Percentiles rank a stretch among this genome's conserved stretches.
Evolutionary conservation across 2,329 filamentous ascomycete genomes (phyloP).

Genomic region (Pyrenochaeta sp.): DNA sequence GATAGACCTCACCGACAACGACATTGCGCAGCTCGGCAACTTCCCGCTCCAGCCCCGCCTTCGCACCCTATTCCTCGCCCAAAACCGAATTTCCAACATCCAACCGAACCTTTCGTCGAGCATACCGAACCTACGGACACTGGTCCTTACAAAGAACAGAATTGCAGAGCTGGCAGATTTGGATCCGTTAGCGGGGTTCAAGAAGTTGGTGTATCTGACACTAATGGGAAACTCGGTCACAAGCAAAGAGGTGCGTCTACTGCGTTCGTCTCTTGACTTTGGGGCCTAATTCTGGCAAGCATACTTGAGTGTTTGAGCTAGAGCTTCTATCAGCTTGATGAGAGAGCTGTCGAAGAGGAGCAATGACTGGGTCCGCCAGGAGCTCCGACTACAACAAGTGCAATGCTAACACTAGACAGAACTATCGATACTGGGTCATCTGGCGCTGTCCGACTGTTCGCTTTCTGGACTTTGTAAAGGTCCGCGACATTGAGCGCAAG

Average conservation of each 20-base stretch:
- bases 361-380: not conserved
- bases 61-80: slow-evolving; percentile 84
- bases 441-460: slow-evolving; percentile 86
- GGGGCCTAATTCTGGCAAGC: slow-evolving; percentile 29
- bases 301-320: slow-evolving; percentile 10
- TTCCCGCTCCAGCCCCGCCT: slow-evolving; percentile 92
- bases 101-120: slow-evolving; percentile 77
- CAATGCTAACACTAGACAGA: slow-evolving; percentile 57
- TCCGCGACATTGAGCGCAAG: slow-evolving; percentile 83
- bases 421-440: slow-evolving; percentile 92
- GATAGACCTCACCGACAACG: slow-evolving; percentile 98
- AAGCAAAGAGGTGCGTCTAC: slow-evolving; percentile 78
- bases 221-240: slow-evolving; percentile 88
- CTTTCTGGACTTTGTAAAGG: slow-evolving; percentile 92
- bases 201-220: slow-evolving; percentile 78
- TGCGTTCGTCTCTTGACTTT: slow-evolving; percentile 1
- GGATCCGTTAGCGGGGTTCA: slow-evolving; percentile 76
- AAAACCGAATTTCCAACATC: slow-evolving; percentile 86
- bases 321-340: not conserved
- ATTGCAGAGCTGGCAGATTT: slow-evolving; percentile 85
- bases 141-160: slow-evolving; percentile 86
- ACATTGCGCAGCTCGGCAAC: slow-evolving; percentile 87
- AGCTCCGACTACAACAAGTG: not conserved
- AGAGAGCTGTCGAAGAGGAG: not conserved
- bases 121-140: slow-evolving; percentile 81